A percentile compares a stretch with the other conserved stretches of the same genome.
Conservation (phyloP, 2,329 filamentous ascomycete species). For the Fusarium papillatum region DNA sequence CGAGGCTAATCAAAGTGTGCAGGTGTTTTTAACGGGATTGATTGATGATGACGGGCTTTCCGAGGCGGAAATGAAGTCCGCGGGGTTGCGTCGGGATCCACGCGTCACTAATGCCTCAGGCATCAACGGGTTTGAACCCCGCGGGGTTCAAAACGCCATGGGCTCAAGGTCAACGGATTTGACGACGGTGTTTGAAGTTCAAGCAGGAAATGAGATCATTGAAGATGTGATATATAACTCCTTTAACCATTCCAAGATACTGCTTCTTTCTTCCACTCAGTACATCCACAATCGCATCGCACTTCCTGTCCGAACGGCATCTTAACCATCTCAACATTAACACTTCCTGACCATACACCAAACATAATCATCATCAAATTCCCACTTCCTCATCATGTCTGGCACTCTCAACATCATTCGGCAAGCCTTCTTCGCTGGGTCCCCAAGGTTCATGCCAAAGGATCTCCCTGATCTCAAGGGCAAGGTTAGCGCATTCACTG, state of each 20-base stretch:
- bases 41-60: neutral
- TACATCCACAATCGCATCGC: too few species aligned
- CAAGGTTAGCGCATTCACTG: constrained; percentile 60
- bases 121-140: neutral
- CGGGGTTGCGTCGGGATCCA: neutral
- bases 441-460: constrained; percentile 53
- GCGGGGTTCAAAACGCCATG: neutral
- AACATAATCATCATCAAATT: neutral
- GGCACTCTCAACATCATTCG: constrained; percentile 8
- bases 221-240: neutral
- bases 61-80: neutral
- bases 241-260: neutral
- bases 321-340: too few species aligned
- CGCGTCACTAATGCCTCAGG: constrained; percentile 2
- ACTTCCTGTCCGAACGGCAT: neutral
- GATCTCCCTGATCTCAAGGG: constrained; percentile 71
- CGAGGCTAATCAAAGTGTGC: neutral
- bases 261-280: too few species aligned
- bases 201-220: neutral
- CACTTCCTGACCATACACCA: neutral
- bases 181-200: neutral
- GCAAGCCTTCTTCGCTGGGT: constrained; percentile 30
- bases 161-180: neutral
- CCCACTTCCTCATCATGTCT: neutral
- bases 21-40: neutral